Conservation (phyloP, 345 rosid species). For the Anacardium occidentale region DNA sequence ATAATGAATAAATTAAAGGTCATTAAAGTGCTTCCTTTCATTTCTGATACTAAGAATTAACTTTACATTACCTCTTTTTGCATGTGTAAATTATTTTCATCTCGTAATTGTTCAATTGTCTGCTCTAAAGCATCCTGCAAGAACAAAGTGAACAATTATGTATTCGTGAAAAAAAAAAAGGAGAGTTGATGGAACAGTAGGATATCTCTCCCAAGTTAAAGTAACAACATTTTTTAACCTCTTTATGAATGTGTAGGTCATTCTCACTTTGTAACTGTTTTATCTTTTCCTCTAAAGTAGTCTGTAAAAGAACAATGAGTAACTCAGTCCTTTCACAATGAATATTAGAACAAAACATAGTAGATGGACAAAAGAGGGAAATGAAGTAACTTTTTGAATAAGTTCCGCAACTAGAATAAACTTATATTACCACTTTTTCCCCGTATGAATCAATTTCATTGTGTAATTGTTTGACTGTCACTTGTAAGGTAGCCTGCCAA, state of each 20-base stretch:
- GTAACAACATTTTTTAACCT: slow-evolving; percentile 20
- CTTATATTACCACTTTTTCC: slow-evolving; percentile 46
- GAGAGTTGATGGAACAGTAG: background rate
- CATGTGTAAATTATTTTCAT: slow-evolving; percentile 29
- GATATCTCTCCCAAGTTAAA: background rate
- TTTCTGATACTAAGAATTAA: background rate
- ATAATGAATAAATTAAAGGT: background rate
- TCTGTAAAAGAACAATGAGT: slow-evolving; percentile 18
- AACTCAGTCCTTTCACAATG: background rate
- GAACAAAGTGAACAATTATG: slow-evolving; percentile 8
- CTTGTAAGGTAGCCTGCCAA: slow-evolving; percentile 49
- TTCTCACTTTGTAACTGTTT: slow-evolving; percentile 18
- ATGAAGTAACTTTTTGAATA: background rate
- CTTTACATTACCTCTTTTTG: slow-evolving; percentile 35
- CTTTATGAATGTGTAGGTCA: slow-evolving; percentile 15
- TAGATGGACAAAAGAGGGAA: background rate
- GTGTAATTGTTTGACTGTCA: slow-evolving; percentile 40
- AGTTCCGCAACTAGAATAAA: background rate
- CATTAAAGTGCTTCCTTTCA: background rate
- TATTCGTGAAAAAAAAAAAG: slow-evolving; percentile 5
- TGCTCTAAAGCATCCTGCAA: slow-evolving; percentile 45
- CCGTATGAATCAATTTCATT: slow-evolving; percentile 43
- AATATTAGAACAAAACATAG: background rate
- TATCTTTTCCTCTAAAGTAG: slow-evolving; percentile 16
- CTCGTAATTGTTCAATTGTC: slow-evolving; percentile 31